Evolutionary conservation across 306 rosid species (phyloP).

Genomic region (Alnus rubra): DNA sequence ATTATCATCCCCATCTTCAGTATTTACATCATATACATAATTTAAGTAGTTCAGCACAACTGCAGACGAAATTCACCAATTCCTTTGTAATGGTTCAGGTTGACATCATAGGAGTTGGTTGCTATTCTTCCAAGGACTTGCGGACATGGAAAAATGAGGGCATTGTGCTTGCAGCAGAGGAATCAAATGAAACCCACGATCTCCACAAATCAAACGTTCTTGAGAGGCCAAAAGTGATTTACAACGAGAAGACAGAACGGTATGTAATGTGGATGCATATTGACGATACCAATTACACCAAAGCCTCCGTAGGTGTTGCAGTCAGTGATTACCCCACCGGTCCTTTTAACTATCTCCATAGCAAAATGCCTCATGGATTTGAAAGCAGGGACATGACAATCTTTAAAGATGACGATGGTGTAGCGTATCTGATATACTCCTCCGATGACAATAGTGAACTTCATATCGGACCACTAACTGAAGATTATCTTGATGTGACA

Average conservation of each 20-base stretch:
- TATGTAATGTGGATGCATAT: slow-evolving; percentile 99
- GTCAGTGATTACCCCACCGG: slow-evolving; percentile 80
- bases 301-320: slow-evolving; percentile 87
- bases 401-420: slow-evolving; percentile 87
- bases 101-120: slow-evolving; percentile 94
- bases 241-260: slow-evolving; percentile 77
- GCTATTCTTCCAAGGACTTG: slow-evolving; percentile 94
- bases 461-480: slow-evolving; percentile 81
- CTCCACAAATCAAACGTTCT: slow-evolving; percentile 88
- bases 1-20: slow-evolving; percentile 18
- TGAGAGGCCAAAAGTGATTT: slow-evolving; percentile 93
- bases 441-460: slow-evolving; percentile 96
- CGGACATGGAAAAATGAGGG: slow-evolving; percentile 99
- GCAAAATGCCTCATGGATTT: slow-evolving; percentile 88
- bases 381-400: slow-evolving; percentile 96
- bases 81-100: slow-evolving; percentile 47
- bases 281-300: slow-evolving; percentile 90
- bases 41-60: slow-evolving; percentile 4
- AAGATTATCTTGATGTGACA: slow-evolving; percentile 75
- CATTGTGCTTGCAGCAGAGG: slow-evolving; percentile 80
- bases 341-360: slow-evolving; percentile 78
- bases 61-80: not conserved
- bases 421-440: slow-evolving; percentile 87
- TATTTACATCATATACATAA: not conserved
- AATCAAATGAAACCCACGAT: slow-evolving; percentile 82